A percentile compares a stretch with the other conserved stretches of the same genome.
Conservation (phyloP, 495 filamentous ascomycete species). For the Mytilinidion resinicola region DNA sequence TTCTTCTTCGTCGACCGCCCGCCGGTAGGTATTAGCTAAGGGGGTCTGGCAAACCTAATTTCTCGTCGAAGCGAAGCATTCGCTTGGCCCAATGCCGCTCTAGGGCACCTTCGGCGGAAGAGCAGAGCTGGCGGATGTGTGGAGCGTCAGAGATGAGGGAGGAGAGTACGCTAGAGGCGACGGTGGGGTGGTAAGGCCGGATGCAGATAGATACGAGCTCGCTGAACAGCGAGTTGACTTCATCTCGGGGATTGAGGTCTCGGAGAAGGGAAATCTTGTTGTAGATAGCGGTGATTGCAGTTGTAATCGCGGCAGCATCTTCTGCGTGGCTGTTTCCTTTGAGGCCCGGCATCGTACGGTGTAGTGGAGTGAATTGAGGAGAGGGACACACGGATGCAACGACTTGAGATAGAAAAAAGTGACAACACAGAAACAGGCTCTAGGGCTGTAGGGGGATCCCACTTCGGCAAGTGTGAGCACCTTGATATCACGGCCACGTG, state of each 20-base stretch:
- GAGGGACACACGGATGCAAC: too few species aligned
- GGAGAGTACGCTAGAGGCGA: conserved; percentile 27
- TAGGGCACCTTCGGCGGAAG: conserved; percentile 36
- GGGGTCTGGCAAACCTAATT: not conserved
- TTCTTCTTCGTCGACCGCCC: not conserved
- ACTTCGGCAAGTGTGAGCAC: too few species aligned
- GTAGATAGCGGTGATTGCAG: conserved; percentile 5
- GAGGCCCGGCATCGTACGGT: too few species aligned
- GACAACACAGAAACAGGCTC: too few species aligned
- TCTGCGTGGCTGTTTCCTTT: too few species aligned
- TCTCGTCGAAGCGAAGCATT: conserved; percentile 15
- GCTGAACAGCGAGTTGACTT: conserved; percentile 35
- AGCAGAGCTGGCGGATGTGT: conserved; percentile 35
- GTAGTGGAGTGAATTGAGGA: too few species aligned
- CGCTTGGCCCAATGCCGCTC: conserved; percentile 37
- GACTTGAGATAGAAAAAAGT: too few species aligned
- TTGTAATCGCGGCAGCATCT: too few species aligned
- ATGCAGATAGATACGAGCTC: conserved; percentile 37
- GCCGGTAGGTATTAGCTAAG: not conserved
- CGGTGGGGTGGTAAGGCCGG: conserved; percentile 16
- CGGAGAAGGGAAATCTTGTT: not conserved
- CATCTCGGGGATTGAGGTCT: conserved; percentile 2
- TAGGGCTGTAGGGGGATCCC: too few species aligned
- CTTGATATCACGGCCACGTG: too few species aligned
- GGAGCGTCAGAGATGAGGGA: conserved; percentile 28